Conservation (phyloP, 2,329 filamentous ascomycete species). For the Neocucurbitaria cava region DNA sequence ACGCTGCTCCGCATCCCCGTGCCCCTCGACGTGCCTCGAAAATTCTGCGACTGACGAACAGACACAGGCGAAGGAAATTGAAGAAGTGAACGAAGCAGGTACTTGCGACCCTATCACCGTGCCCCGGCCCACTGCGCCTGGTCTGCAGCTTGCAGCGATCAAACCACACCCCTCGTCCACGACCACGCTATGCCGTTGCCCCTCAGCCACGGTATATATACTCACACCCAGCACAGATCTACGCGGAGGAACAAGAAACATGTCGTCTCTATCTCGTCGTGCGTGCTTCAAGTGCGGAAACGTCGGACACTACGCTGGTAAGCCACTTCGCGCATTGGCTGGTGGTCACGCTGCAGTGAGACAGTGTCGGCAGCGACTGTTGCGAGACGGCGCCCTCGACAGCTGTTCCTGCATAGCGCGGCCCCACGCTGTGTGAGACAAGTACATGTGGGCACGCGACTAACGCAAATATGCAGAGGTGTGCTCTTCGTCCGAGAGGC, state of each 20-base stretch:
- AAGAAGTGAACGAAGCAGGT: slow-evolving; percentile 39
- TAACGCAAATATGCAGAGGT: slow-evolving; percentile 68
- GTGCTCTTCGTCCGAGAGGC: slow-evolving; percentile 95
- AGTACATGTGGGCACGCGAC: slow-evolving; percentile 15
- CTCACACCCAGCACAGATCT: slow-evolving; percentile 33
- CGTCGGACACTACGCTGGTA: slow-evolving; percentile 61
- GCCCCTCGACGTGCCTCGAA: slow-evolving; percentile 37
- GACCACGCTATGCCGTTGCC: slow-evolving; percentile 19
- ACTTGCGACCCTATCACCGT: slow-evolving; percentile 17
- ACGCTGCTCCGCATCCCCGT: slow-evolving; percentile 28
- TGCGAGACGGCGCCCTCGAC: slow-evolving; percentile 15
- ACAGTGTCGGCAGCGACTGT: slow-evolving; percentile 19
- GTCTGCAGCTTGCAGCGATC: slow-evolving; percentile 25
- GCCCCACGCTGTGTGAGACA: slow-evolving; percentile 15
- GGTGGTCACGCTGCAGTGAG: slow-evolving; percentile 26
- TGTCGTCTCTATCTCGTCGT: slow-evolving; percentile 62
- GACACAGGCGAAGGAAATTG: slow-evolving; percentile 43
- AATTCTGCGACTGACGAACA: slow-evolving; percentile 39
- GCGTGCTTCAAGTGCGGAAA: slow-evolving; percentile 63
- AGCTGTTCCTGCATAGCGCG: slow-evolving; percentile 26
- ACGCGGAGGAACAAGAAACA: slow-evolving; percentile 47
- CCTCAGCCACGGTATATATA: slow-evolving; percentile 16
- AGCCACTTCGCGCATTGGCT: slow-evolving; percentile 27
- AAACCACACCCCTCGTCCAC: slow-evolving; percentile 23
- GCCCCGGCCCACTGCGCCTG: slow-evolving; percentile 6